Conservation (phyloP, 2,329 filamentous ascomycete species). For the Diplocarpon rosae region DNA sequence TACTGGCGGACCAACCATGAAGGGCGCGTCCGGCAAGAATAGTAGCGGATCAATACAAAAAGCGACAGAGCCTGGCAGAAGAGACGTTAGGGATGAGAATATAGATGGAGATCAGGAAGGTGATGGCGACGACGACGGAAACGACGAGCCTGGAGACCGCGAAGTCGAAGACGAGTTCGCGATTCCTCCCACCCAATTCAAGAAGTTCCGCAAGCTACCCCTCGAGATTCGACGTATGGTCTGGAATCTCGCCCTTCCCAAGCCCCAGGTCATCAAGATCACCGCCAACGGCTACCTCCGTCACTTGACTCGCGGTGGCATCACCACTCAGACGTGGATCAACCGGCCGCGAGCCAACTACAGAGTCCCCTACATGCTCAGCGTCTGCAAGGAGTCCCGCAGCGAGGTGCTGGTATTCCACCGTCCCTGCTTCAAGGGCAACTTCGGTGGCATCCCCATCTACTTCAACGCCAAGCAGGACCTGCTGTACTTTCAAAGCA, state of each 20-base stretch:
- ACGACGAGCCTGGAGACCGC: not conserved
- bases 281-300: not conserved
- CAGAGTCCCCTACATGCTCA: not conserved
- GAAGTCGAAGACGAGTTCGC: not conserved
- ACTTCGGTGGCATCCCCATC: slow-evolving; percentile 1
- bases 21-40: too few species aligned
- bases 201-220: not conserved
- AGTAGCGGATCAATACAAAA: too few species aligned
- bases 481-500: not conserved
- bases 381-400: not conserved
- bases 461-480: slow-evolving; percentile 1
- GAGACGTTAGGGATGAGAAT: not conserved
- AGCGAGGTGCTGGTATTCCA: slow-evolving; percentile 1
- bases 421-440: not conserved
- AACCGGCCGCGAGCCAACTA: not conserved
- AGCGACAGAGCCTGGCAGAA: too few species aligned
- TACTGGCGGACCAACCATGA: too few species aligned
- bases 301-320: not conserved
- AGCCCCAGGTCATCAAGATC: slow-evolving; percentile 2
- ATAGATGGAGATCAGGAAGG: not conserved
- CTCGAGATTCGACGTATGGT: slow-evolving; percentile 1
- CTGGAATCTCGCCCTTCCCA: not conserved
- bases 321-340: not conserved
- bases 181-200: not conserved
- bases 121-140: not conserved